Base-by-base conservation (phyloP, 345 rosid genomes). In the Alliaria petiolata region DNA sequence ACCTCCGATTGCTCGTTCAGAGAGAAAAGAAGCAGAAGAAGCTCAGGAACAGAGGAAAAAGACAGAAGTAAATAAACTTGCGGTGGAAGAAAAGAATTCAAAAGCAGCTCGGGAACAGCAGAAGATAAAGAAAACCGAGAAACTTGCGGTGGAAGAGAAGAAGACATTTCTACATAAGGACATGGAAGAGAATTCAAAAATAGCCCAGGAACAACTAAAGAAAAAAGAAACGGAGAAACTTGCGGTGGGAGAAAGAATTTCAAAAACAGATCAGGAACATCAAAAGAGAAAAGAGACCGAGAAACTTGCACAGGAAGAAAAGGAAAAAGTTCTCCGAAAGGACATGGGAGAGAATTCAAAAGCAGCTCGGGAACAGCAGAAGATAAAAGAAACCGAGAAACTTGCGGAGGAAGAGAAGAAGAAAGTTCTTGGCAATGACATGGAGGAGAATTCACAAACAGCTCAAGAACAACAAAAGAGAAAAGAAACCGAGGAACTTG, bases 41-140 rank as follows among this genome's bases (percentile, higher is more conserved):
- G 74, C 22, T 74, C 25, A 62, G 43, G 57, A 67, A 46, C 71
- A 59, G 73, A 65, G 38, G 44, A 49, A 40, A 55, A 66, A 44
- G 51, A 25, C 64, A 16, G 72, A 75, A 65, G 61, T 25, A 74
- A n/a, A n/a, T n/a, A n/a, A n/a, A n/a, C n/a, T n/a, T n/a, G n/a
- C n/a, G n/a, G n/a, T n/a, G n/a, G n/a, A n/a, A n/a, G n/a, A n/a
- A n/a, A n/a, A n/a, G n/a, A n/a, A n/a, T n/a, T n/a, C n/a, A n/a
- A n/a, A n/a, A n/a, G n/a, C n/a, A n/a, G n/a, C n/a, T n/a, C n/a
- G n/a, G n/a, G n/a, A n/a, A n/a, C n/a, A n/a, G n/a, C n/a, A n/a
- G n/a, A n/a, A n/a, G n/a, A n/a, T n/a, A n/a, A n/a, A n/a, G n/a
- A n/a, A n/a, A n/a, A n/a, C n/a, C n/a, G 55, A 43, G 69, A 60